phyloP scores from a whole-genome alignment of 2,329 filamentous ascomycete species.

The Clonostachys solani region DNA sequence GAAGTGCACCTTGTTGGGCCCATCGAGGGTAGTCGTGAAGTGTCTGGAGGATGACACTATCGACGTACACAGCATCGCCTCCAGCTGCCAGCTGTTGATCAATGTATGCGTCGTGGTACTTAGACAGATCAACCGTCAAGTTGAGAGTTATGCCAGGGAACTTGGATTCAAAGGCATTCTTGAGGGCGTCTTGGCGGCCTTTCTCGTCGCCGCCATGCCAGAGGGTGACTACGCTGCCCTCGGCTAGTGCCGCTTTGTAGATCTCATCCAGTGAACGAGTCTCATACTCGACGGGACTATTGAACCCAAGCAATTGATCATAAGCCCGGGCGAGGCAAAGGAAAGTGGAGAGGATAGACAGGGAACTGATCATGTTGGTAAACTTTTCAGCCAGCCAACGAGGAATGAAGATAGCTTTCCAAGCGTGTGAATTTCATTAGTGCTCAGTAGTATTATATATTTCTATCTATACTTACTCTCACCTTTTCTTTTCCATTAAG shows the following conservation, averaged over 20 bases:
- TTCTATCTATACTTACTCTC: too few relatives aligned
- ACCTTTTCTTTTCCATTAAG: too few relatives aligned
- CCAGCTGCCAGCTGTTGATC: slow-evolving; percentile 34
- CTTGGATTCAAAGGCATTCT: slow-evolving; percentile 33
- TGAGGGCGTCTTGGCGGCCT: slow-evolving; percentile 29
- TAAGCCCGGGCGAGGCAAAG: too few relatives aligned
- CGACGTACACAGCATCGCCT: slow-evolving; percentile 29
- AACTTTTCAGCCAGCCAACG: too few relatives aligned
- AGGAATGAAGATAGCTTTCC: too few relatives aligned
- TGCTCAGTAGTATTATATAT: too few relatives aligned
- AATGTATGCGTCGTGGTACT: slow-evolving; percentile 44
- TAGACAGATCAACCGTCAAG: slow-evolving; percentile 49
- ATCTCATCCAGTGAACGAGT: slow-evolving; percentile 56
- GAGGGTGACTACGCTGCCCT: slow-evolving; percentile 37
- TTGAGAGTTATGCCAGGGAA: slow-evolving; percentile 50
- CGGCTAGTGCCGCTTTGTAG: slow-evolving; percentile 77
- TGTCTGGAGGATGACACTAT: slow-evolving; percentile 44
- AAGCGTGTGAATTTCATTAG: too few relatives aligned
- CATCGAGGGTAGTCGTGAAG: slow-evolving; percentile 47
- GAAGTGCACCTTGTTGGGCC: slow-evolving; percentile 37
- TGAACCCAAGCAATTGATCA: slow-evolving; percentile 16
- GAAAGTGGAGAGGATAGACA: too few relatives aligned
- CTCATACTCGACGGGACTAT: slow-evolving; percentile 20
- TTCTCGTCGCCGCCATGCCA: slow-evolving; percentile 46
- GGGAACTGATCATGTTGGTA: too few relatives aligned